Base-by-base conservation (phyloP, 192 early-diverging fungal species). In the Dispira parvispora region DNA sequence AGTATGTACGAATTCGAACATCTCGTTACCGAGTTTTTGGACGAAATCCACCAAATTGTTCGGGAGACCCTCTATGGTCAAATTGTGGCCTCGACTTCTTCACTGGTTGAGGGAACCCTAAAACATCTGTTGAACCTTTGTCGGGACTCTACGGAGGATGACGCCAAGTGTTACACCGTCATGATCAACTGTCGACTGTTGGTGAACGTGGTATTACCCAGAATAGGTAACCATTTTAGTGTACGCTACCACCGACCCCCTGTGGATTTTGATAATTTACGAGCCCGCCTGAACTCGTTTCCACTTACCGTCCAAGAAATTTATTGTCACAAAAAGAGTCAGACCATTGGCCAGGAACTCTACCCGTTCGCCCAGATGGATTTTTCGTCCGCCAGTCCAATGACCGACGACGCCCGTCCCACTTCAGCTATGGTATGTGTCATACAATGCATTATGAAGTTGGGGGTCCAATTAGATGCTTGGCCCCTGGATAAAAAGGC, bases 21-120 rank as follows among this genome's bases (percentile, higher is more conserved):
- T 45, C 61, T 70, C 21, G 61, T 78, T 61, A 68, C 64, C 0
- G 76, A 67, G 28, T 78, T 78, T 71, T 68, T 71, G 56, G 66
- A 71, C 58, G 76, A 78, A 61, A 63, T 78, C 49, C 71, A 68
- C 27, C 69, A 64, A 52, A 78, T 78, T 43, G 73, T 68, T 43
- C 73, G 76, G 53, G 76, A 78, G 64, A 75, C 76, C 53, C 68
- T 78, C 49, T 78, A 78, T 61, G 71, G 73, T 46, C 76, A 78
- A 44, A 69, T 72, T 3, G 72, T 75, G 1, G 71, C 73, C 58
- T 73, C 71, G 65, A 69, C 74, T 21, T 52, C 72, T 52, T 57
- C 71, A 0, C 64, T 78, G 1, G 73, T 78, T 46, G 76, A 78
- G 62, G 67, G 68, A 53, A 67, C 74, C 61, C 69, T 78, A 13